A percentile compares a stretch with the other conserved stretches of the same genome.
Evolutionary conservation across 2,329 filamentous ascomycete genomes (phyloP).

Genomic region (Cordyceps javanica): DNA sequence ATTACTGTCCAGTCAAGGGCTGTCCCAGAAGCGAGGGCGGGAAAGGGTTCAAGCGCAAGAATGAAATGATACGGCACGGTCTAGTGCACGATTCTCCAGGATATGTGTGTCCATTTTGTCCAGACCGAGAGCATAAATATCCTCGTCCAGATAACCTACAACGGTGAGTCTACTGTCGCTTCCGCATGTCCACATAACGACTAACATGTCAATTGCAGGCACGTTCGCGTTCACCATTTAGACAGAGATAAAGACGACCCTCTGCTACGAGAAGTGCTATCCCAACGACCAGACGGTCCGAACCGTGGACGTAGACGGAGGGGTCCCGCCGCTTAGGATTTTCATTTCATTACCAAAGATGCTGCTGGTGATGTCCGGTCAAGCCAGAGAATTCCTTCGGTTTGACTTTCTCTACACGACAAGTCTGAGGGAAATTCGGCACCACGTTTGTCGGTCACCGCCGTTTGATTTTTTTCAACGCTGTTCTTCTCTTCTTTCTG

Average conservation of each 20-base stretch:
- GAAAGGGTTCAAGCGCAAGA: conserved; percentile 66
- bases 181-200: background rate
- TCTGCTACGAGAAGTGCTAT: conserved; percentile 71
- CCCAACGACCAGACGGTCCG: conserved; percentile 78
- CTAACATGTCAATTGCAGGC: conserved; percentile 43
- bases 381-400: background rate
- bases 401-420: too few species aligned
- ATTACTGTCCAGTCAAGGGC: conserved; percentile 58
- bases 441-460: too few species aligned
- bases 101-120: conserved; percentile 94
- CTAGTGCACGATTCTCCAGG: conserved; percentile 91
- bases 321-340: conserved; percentile 34
- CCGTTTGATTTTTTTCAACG: background rate
- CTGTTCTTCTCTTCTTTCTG: background rate
- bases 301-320: conserved; percentile 73
- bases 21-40: conserved; percentile 59
- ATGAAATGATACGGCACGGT: conserved; percentile 70
- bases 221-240: conserved; percentile 85
- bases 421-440: background rate
- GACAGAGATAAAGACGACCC: conserved; percentile 89
- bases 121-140: conserved; percentile 88
- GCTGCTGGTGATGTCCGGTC: background rate
- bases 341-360: too few species aligned
- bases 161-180: conserved; percentile 51
- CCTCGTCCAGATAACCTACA: conserved; percentile 93